phyloP scores from a whole-genome alignment of 164 flowering plant species.

The Paratinospora sagittata region DNA sequence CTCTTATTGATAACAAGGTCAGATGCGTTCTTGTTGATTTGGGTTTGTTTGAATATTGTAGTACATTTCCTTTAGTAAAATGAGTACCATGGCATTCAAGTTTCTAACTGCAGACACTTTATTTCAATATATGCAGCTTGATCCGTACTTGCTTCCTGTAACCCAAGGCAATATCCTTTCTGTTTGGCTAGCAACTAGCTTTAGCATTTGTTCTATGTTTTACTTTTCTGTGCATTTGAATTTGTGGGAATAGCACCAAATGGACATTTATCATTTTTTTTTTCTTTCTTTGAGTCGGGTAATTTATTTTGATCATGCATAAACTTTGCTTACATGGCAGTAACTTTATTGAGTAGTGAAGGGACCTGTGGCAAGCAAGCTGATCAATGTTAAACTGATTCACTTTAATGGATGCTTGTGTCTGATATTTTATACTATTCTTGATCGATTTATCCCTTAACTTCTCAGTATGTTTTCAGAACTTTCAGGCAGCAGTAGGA shows the following conservation, averaged over 20 bases:
- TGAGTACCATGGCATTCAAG: not conserved
- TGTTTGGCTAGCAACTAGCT: conserved; percentile 2
- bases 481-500: conserved; percentile 80
- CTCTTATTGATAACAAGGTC: conserved; percentile 90
- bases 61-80: not conserved
- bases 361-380: too few species aligned
- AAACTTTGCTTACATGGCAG: too few species aligned
- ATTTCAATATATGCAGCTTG: conserved; percentile 59
- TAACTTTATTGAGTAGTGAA: too few species aligned
- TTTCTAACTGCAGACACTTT: conserved; percentile 18
- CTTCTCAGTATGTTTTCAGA: conserved; percentile 57
- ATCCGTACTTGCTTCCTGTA: conserved; percentile 86
- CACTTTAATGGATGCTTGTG: conserved; percentile 8
- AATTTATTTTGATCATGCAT: too few species aligned
- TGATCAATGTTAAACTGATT: not conserved
- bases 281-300: too few species aligned
- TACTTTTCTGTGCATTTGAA: not conserved
- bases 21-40: conserved; percentile 1
- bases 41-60: not conserved
- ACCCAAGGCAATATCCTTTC: conserved; percentile 95
- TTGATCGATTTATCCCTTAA: conserved; percentile 46
- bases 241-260: too few species aligned
- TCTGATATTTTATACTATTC: not conserved
- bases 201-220: not conserved
- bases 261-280: too few species aligned